phyloP scores from a whole-genome alignment of 2,329 filamentous ascomycete species.

The Aspergillus fumigatiaffinis region DNA sequence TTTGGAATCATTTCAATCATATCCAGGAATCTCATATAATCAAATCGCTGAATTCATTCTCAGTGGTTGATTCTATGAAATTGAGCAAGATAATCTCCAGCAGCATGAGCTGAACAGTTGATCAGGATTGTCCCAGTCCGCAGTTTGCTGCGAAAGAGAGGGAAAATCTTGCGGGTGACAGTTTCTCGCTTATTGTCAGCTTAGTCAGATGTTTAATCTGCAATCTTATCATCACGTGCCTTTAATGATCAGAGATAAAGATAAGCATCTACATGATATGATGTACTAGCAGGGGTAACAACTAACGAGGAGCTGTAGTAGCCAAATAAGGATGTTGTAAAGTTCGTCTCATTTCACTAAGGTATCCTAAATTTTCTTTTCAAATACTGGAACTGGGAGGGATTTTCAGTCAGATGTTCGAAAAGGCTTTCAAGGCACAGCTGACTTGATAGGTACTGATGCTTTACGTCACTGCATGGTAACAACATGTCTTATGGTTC shows the following conservation, averaged over 20 bases:
- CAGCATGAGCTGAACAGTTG: background rate
- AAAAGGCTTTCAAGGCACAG: background rate
- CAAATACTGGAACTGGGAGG: background rate
- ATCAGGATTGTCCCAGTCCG: background rate
- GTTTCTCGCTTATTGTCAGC: background rate
- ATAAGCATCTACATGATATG: background rate
- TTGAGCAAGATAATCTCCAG: background rate
- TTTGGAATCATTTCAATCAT: background rate
- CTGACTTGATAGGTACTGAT: background rate
- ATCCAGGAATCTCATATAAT: background rate
- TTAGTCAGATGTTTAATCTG: slow-evolving; percentile 2
- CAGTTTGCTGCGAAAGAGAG: background rate
- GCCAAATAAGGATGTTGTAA: too few species aligned
- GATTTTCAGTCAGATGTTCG: background rate
- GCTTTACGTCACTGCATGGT: background rate
- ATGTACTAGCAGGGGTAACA: background rate
- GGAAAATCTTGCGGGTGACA: background rate
- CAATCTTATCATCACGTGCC: slow-evolving; percentile 3
- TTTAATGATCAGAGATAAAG: background rate
- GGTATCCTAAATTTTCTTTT: background rate
- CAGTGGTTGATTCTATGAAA: background rate
- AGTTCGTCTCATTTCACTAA: background rate
- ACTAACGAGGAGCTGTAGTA: background rate
- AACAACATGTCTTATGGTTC: background rate
- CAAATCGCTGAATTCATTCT: background rate